Evolutionary conservation across 306 rosid species (phyloP).

Genomic region (Cucumis cinereus): DNA sequence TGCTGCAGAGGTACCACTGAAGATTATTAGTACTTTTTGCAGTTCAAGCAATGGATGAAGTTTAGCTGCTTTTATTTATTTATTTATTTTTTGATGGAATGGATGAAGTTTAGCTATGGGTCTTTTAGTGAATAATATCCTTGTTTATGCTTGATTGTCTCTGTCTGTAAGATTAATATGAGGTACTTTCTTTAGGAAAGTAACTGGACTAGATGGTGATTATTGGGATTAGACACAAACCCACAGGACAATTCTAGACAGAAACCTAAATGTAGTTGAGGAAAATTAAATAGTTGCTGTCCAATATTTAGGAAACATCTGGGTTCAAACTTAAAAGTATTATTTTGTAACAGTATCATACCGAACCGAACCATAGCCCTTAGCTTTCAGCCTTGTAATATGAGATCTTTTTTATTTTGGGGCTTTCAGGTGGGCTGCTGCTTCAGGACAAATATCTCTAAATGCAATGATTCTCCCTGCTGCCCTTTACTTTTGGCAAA

Average conservation of each 20-base stretch:
- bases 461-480: slow-evolving; percentile 83
- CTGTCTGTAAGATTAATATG: too few relatives aligned
- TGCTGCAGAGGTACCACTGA: not conserved
- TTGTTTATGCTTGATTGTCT: not conserved
- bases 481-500: slow-evolving; percentile 95
- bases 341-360: not conserved
- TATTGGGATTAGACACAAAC: not conserved
- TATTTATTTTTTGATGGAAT: not conserved
- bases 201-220: not conserved
- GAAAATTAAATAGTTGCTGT: not conserved
- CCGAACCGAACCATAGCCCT: not conserved
- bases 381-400: not conserved
- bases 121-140: not conserved
- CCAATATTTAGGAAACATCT: not conserved
- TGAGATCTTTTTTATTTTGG: not conserved
- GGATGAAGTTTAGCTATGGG: not conserved
- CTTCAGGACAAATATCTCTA: slow-evolving; percentile 66
- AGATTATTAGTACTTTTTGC: not conserved
- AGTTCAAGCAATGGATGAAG: not conserved
- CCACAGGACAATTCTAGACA: not conserved
- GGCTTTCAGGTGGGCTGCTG: slow-evolving; percentile 80
- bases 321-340: not conserved
- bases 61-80: not conserved
- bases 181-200: too few relatives aligned
- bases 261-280: not conserved